Evolutionary conservation across 2,329 filamentous ascomycete species (phyloP).

Genomic region (Diaporthe batatas): DNA sequence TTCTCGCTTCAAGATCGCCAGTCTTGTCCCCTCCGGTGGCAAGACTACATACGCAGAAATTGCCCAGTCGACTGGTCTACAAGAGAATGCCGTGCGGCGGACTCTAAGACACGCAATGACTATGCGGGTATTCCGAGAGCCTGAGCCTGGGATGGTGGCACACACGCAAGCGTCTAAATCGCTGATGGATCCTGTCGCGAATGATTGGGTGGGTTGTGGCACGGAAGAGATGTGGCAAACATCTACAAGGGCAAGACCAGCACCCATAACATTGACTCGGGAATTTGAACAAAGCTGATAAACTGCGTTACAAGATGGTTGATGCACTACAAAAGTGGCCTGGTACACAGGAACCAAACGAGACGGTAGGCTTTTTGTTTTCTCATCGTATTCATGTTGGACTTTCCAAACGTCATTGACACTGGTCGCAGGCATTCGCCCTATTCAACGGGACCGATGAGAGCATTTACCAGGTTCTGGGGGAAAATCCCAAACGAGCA

Average conservation of each 20-base stretch:
- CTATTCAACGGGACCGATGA: neutral
- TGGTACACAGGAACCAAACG: neutral
- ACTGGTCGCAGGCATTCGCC: neutral
- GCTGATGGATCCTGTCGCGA: neutral
- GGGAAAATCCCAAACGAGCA: neutral
- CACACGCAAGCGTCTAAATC: neutral
- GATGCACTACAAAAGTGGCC: neutral
- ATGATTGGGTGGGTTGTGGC: neutral
- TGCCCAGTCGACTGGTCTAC: neutral
- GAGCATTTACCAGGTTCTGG: neutral
- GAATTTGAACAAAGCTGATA: neutral
- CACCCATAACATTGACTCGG: neutral
- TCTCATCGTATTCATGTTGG: too few relatives aligned
- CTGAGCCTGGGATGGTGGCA: neutral
- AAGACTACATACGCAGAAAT: neutral
- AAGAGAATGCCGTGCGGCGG: neutral
- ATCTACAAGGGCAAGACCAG: neutral
- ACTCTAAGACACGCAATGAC: neutral
- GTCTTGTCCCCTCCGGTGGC: neutral
- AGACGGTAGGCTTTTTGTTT: neutral
- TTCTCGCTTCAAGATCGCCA: neutral
- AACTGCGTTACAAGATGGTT: neutral
- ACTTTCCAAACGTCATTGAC: neutral
- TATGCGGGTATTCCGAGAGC: neutral
- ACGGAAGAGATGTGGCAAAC: neutral